Percentiles rank a stretch among this genome's conserved stretches.
These are phyloP conservation scores for Mycena metata DNA, from an alignment of 768 basidiomycete genomes.

Conservation along the genomic window DNA sequence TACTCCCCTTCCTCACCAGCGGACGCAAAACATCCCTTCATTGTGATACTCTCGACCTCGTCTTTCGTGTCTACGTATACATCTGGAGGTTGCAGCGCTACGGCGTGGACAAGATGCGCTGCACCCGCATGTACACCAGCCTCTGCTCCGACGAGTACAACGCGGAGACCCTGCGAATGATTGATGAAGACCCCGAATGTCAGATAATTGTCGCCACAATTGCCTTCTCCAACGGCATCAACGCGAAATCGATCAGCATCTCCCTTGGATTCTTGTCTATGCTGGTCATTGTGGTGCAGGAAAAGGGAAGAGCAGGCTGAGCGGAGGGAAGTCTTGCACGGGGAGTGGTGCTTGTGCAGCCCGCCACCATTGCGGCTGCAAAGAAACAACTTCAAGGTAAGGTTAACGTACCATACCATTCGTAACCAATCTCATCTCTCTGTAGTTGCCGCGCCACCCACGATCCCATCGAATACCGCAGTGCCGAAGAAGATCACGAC, in stretches of 20 bases:
- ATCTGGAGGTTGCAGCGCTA: not conserved
- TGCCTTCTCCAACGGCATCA: constrained; percentile 26
- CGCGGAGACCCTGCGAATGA: constrained; percentile 7
- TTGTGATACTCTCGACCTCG: not conserved
- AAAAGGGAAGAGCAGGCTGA: constrained; percentile 12
- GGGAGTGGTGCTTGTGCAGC: not conserved
- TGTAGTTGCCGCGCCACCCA: too few relatives aligned
- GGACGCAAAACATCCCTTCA: constrained; percentile 23
- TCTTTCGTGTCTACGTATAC: constrained; percentile 11
- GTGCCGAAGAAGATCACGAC: too few relatives aligned
- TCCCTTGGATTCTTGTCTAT: not conserved
- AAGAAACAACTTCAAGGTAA: not conserved
- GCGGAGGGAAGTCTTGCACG: not conserved
- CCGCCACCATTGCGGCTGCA: not conserved
- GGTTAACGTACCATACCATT: not conserved
- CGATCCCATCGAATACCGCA: too few relatives aligned
- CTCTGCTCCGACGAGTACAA: constrained; percentile 11
- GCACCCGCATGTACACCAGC: constrained; percentile 14
- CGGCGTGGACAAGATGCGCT: too few relatives aligned
- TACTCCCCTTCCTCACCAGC: constrained; percentile 20
- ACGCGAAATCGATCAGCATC: constrained; percentile 6
- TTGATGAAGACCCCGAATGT: constrained; percentile 17
- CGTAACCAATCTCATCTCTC: too few relatives aligned
- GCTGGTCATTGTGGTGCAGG: not conserved
- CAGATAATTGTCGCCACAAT: constrained; percentile 18